phyloP scores from a whole-genome alignment of 352 stramenopile genomes.

The Globisporangium yorkense region DNA sequence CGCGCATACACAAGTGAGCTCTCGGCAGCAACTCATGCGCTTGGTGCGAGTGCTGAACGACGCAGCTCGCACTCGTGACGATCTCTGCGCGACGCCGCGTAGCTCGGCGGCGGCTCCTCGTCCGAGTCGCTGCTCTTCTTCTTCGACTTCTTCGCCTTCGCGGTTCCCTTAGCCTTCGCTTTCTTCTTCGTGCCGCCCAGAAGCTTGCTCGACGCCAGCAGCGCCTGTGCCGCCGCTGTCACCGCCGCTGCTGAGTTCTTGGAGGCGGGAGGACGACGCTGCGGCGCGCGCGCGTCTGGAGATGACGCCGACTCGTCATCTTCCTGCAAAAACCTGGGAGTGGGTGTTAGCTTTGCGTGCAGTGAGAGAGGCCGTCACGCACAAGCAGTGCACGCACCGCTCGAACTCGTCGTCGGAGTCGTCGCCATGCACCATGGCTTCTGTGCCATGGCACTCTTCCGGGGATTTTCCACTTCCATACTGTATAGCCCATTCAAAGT shows the following conservation, averaged over 20 bases:
- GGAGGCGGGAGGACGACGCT: neutral
- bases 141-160: conserved; percentile 22
- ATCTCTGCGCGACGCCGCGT: conserved; percentile 25
- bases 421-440: conserved; percentile 19
- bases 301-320: neutral
- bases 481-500: too few species aligned
- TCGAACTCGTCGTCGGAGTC: conserved; percentile 63
- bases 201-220: conserved; percentile 47
- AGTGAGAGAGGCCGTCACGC: neutral
- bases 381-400: conserved; percentile 26
- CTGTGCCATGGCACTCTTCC: neutral
- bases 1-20: neutral
- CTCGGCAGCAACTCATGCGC: too few species aligned
- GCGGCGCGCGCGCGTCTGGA: neutral
- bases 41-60: neutral
- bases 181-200: conserved; percentile 17
- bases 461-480: too few species aligned
- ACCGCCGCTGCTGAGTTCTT: conserved; percentile 27
- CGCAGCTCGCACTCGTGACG: conserved; percentile 21
- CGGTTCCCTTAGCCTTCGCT: conserved; percentile 8
- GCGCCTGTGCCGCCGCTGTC: conserved; percentile 36
- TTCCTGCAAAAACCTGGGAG: neutral
- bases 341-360: too few species aligned
- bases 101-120: conserved; percentile 49
- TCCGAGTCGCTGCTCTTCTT: conserved; percentile 28